Conservation (phyloP, 1,284 basidiomycete species). For the Ganoderma lucidum region DNA sequence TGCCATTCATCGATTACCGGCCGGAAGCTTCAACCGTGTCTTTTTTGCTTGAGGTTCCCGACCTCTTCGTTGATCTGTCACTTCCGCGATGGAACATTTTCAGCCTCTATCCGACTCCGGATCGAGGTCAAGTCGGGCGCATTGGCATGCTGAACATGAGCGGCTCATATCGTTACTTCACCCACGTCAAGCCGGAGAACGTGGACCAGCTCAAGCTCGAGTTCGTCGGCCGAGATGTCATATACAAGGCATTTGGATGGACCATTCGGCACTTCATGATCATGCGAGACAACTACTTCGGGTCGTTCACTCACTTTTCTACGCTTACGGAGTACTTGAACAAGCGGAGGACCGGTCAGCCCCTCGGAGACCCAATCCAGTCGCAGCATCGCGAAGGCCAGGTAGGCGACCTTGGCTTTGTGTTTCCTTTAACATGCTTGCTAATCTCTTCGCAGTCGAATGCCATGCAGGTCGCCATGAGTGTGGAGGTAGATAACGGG, state of each 20-base stretch:
- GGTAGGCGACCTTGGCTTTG: constrained; percentile 33
- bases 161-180: constrained; percentile 80
- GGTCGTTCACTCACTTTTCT: constrained; percentile 90
- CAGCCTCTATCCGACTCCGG: constrained; percentile 68
- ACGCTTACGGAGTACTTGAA: constrained; percentile 87
- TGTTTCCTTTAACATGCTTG: neutral
- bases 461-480: constrained; percentile 78
- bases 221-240: constrained; percentile 64
- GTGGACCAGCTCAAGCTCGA: constrained; percentile 82
- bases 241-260: constrained; percentile 86
- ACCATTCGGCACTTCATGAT: constrained; percentile 87
- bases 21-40: constrained; percentile 75
- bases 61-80: constrained; percentile 65
- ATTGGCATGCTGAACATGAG: constrained; percentile 65
- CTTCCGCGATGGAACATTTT: constrained; percentile 92
- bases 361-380: constrained; percentile 82
- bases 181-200: constrained; percentile 71
- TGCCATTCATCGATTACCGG: constrained; percentile 78
- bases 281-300: constrained; percentile 91
- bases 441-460: constrained; percentile 64
- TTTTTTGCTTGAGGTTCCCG: constrained; percentile 70
- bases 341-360: constrained; percentile 62
- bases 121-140: constrained; percentile 66
- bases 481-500: constrained; percentile 61
- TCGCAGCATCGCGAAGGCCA: constrained; percentile 82